phyloP scores from a whole-genome alignment of 441 rosid species.

The Jatropha podagrica region DNA sequence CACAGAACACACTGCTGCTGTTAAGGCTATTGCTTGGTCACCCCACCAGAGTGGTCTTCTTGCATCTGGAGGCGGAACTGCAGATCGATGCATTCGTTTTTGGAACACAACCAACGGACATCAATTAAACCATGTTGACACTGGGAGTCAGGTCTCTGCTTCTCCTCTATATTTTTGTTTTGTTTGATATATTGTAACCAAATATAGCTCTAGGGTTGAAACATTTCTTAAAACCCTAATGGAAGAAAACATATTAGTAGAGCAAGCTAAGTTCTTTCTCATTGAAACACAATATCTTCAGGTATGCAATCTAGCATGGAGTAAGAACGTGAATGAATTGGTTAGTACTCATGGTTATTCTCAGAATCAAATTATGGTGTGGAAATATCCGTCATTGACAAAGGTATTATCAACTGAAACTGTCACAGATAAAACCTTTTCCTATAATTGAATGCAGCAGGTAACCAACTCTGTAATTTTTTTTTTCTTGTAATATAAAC shows the following conservation, averaged over 20 bases:
- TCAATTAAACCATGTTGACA: conserved; percentile 83
- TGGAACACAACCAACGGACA: conserved; percentile 95
- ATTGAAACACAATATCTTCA: conserved; percentile 17
- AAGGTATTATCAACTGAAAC: conserved; percentile 46
- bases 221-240: too few species aligned
- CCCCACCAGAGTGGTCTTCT: conserved; percentile 95
- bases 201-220: background rate
- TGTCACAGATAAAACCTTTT: background rate
- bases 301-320: conserved; percentile 98
- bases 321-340: conserved; percentile 95
- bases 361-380: conserved; percentile 96
- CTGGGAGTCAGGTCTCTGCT: conserved; percentile 81
- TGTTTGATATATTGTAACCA: too few species aligned
- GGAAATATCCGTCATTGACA: conserved; percentile 93
- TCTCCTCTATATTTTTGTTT: background rate
- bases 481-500: conserved; percentile 14
- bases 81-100: conserved; percentile 92
- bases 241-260: too few species aligned
- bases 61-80: conserved; percentile 99
- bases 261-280: too few species aligned
- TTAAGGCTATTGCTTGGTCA: conserved; percentile 97
- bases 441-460: background rate
- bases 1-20: conserved; percentile 97
- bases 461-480: background rate
- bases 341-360: conserved; percentile 99